These are phyloP conservation scores for Aspergillus vadensis DNA, from an alignment of 2,329 filamentous ascomycete genomes.

Conservation along the genomic window DNA sequence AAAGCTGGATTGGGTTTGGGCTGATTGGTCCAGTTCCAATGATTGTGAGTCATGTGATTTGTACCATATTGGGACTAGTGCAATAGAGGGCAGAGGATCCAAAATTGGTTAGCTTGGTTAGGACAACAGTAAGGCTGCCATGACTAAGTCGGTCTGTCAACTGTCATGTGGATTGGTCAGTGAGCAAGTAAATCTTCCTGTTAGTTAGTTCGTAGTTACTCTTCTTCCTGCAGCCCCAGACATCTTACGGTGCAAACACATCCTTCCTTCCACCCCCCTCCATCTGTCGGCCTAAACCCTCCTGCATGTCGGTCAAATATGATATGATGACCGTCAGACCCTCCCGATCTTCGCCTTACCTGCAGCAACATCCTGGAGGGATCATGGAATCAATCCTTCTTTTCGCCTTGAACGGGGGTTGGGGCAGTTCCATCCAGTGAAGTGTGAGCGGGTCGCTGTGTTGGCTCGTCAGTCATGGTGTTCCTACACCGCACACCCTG, in stretches of 20 bases:
- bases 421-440: neutral
- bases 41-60: too few relatives aligned
- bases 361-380: slow-evolving; percentile 8
- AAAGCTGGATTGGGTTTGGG: slow-evolving; percentile 15
- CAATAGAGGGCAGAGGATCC: too few relatives aligned
- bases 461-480: slow-evolving; percentile 22
- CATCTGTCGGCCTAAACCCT: slow-evolving; percentile 7
- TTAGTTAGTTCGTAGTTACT: too few relatives aligned
- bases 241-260: neutral
- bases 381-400: slow-evolving; percentile 8
- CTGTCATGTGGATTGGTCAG: neutral
- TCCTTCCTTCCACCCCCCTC: too few relatives aligned
- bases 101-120: too few relatives aligned
- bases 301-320: slow-evolving; percentile 12
- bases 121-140: neutral
- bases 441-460: slow-evolving; percentile 22
- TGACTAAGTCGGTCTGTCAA: neutral
- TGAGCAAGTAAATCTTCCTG: neutral
- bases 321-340: slow-evolving; percentile 2
- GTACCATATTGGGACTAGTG: neutral
- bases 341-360: slow-evolving; percentile 5
- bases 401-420: slow-evolving; percentile 5
- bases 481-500: slow-evolving; percentile 22
- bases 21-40: too few relatives aligned
- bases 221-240: neutral